These are phyloP conservation scores for Astrothelium macrocarpum DNA, from an alignment of 495 filamentous ascomycete genomes.

Conservation along the genomic window DNA sequence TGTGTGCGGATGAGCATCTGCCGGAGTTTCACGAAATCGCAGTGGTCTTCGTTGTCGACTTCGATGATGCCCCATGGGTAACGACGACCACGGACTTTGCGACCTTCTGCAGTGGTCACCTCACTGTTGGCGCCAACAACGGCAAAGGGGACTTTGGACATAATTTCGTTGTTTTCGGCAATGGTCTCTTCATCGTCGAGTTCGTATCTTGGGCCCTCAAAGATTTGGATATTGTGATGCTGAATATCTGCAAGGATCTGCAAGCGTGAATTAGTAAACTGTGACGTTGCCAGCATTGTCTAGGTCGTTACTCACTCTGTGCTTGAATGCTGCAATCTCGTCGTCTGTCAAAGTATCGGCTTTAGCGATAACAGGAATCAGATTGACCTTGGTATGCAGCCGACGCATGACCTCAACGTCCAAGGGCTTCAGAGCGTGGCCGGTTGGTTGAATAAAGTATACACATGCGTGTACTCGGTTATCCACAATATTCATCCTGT, in stretches of 20 bases:
- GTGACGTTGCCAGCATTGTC: neutral
- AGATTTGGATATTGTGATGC: constrained; percentile 94
- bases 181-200: constrained; percentile 99
- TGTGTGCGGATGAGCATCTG: constrained; percentile 99
- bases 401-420: constrained; percentile 99
- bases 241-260: constrained; percentile 96
- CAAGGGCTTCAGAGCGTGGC: constrained; percentile 96
- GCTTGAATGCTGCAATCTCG: constrained; percentile 87
- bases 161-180: constrained; percentile 98
- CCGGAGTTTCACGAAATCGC: constrained; percentile 98
- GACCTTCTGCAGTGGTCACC: constrained; percentile 81
- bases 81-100: constrained; percentile 87
- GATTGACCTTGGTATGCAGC: constrained; percentile 98
- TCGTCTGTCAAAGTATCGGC: constrained; percentile 96
- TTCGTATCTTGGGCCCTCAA: constrained; percentile 96
- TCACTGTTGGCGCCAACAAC: constrained; percentile 94
- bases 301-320: constrained; percentile 56
- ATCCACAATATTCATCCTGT: constrained; percentile 98
- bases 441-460: constrained; percentile 98
- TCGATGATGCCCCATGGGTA: constrained; percentile 99
- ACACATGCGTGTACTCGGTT: constrained; percentile 98
- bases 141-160: constrained; percentile 98
- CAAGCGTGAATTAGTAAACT: constrained; percentile 16
- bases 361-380: constrained; percentile 98
- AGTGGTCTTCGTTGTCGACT: constrained; percentile 99